Percentiles rank a stretch among this genome's conserved stretches.
phyloP scores from a whole-genome alignment of 148 eudicot species.

The Linanthus parryae region DNA sequence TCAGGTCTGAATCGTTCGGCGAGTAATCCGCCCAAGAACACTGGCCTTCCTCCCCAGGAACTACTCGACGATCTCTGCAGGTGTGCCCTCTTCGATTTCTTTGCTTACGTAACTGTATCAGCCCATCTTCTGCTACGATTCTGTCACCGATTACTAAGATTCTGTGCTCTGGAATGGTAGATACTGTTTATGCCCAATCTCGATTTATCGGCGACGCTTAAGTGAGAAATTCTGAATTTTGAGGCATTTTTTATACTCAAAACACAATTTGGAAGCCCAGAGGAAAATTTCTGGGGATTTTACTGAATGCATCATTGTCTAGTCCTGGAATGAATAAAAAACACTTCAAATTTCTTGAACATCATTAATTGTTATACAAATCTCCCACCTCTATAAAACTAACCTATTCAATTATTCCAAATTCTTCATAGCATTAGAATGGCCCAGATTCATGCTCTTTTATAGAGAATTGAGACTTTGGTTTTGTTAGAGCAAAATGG shows the following conservation, averaged over 20 bases:
- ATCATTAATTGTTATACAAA: too few species aligned
- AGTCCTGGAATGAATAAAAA: too few species aligned
- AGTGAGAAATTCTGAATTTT: background rate
- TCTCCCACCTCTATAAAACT: too few species aligned
- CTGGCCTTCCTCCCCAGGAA: slow-evolving; percentile 88
- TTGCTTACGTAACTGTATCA: background rate
- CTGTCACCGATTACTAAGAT: background rate
- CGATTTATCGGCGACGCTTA: background rate
- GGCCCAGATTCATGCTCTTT: too few species aligned
- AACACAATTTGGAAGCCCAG: background rate
- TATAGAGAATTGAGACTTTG: too few species aligned
- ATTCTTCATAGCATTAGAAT: too few species aligned
- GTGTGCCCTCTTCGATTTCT: slow-evolving; percentile 19
- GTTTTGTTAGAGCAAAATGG: too few species aligned
- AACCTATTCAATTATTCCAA: too few species aligned
- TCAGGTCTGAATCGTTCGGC: slow-evolving; percentile 70
- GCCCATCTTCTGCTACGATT: background rate
- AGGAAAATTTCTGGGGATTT: too few species aligned
- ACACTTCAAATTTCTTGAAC: too few species aligned
- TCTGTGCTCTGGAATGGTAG: background rate
- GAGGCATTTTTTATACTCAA: background rate
- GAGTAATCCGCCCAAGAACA: slow-evolving; percentile 46
- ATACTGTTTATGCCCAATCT: background rate
- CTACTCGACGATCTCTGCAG: slow-evolving; percentile 99
- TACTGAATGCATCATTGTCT: too few species aligned